Conservation (phyloP, 257 asterid genomes). For the Scutellaria minor region DNA sequence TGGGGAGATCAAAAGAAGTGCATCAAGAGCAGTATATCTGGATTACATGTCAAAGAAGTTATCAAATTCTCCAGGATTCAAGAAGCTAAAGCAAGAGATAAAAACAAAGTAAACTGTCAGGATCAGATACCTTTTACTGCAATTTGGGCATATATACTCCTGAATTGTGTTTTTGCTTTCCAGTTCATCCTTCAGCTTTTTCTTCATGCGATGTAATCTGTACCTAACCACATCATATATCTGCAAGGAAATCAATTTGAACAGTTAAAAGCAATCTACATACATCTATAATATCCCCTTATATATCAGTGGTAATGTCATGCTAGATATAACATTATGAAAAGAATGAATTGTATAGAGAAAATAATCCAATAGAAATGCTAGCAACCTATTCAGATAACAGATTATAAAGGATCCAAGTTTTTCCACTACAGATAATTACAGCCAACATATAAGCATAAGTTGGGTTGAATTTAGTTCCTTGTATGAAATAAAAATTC, state of each 20-base stretch:
- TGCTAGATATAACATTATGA: slow-evolving; percentile 23
- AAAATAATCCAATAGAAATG: slow-evolving; percentile 17
- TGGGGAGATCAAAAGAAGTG: slow-evolving; percentile 69
- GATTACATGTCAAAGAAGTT: slow-evolving; percentile 32
- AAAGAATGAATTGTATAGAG: background rate
- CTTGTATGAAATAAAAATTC: slow-evolving; percentile 11
- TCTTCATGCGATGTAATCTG: slow-evolving; percentile 91
- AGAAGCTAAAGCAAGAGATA: slow-evolving; percentile 29
- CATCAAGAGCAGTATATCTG: slow-evolving; percentile 94
- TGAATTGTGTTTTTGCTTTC: slow-evolving; percentile 91
- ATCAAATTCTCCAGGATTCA: slow-evolving; percentile 19
- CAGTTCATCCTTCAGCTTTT: slow-evolving; percentile 89
- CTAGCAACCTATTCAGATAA: background rate
- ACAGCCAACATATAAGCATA: slow-evolving; percentile 1
- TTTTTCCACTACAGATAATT: background rate
- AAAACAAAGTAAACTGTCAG: slow-evolving; percentile 7
- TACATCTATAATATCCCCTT: slow-evolving; percentile 17
- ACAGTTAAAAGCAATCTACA: slow-evolving; percentile 9
- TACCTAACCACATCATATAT: slow-evolving; percentile 92
- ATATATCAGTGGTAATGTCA: background rate
- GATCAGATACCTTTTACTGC: slow-evolving; percentile 69
- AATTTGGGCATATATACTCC: slow-evolving; percentile 88
- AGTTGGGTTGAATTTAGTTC: slow-evolving; percentile 1
- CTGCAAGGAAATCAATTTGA: slow-evolving; percentile 49
- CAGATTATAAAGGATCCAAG: background rate